phyloP scores from a whole-genome alignment of 371 early-diverging fungal genomes.

The Rhizopus stolonifer region DNA sequence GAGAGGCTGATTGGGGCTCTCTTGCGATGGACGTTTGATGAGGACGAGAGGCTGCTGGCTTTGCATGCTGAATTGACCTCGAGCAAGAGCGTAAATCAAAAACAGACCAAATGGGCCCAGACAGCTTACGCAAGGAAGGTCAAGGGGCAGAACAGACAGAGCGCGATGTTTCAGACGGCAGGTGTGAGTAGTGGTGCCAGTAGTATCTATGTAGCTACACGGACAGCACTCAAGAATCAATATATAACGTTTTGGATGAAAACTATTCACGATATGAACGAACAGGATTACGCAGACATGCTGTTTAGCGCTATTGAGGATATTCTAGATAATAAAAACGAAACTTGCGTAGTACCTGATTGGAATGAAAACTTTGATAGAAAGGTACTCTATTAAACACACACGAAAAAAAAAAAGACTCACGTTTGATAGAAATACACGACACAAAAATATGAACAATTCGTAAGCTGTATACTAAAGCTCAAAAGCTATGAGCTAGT shows the following conservation, averaged over 20 bases:
- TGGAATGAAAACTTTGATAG: conserved; percentile 26
- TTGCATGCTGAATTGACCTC: conserved; percentile 41
- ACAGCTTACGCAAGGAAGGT: conserved; percentile 29
- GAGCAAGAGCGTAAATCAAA: conserved; percentile 10
- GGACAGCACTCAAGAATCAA: conserved; percentile 40
- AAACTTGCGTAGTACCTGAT: conserved; percentile 23
- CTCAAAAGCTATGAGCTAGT: conserved; percentile 39
- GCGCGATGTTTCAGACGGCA: conserved; percentile 14
- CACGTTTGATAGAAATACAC: conserved; percentile 28
- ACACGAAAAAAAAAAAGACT: not conserved
- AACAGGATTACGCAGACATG: conserved; percentile 28
- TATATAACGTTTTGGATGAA: conserved; percentile 44
- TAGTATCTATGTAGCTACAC: conserved; percentile 43
- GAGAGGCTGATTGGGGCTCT: conserved; percentile 51
- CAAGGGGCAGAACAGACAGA: conserved; percentile 29
- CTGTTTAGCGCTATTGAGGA: conserved; percentile 33
- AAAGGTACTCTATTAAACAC: conserved; percentile 18
- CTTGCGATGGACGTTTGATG: conserved; percentile 55
- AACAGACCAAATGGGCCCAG: conserved; percentile 33
- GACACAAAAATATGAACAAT: conserved; percentile 39
- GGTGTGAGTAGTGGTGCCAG: conserved; percentile 46
- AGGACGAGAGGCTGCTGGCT: conserved; percentile 48
- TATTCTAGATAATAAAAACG: conserved; percentile 34
- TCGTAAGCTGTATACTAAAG: conserved; percentile 41
- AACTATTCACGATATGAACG: conserved; percentile 40